These are phyloP conservation scores for Backusella liffmaniae DNA, from an alignment of 192 early-diverging fungal species.

Conservation along the genomic window DNA sequence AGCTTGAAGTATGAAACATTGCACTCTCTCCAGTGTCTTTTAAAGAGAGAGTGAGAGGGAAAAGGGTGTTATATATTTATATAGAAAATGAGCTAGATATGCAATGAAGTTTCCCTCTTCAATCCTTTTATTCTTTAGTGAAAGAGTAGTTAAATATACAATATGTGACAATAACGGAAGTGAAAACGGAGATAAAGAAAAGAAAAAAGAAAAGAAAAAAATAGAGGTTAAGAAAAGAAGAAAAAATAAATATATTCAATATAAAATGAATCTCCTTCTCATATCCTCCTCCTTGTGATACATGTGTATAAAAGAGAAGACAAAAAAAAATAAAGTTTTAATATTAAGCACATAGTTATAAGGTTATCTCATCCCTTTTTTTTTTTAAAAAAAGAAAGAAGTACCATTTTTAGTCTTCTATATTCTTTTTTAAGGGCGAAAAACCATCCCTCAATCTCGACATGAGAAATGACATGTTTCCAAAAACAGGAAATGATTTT, in stretches of 20 bases:
- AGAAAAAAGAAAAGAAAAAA: not conserved
- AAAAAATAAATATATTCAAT: not conserved
- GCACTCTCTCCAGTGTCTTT: not conserved
- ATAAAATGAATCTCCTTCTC: conserved; percentile 7
- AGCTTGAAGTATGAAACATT: not conserved
- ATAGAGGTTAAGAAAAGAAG: not conserved
- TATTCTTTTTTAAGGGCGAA: not conserved
- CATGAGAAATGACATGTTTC: conserved; percentile 1
- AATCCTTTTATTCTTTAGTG: not conserved
- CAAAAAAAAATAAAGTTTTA: not conserved
- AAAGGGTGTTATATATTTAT: not conserved
- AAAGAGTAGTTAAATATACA: not conserved
- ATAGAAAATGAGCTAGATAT: not conserved
- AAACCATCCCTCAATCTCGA: not conserved
- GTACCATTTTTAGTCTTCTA: not conserved
- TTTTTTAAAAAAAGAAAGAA: not conserved
- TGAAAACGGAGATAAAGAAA: not conserved
- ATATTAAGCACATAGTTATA: not conserved
- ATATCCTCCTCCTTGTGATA: not conserved
- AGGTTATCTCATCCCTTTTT: not conserved
- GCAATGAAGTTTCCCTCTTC: conserved; percentile 1
- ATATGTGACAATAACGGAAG: not conserved
- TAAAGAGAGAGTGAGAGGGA: not conserved
- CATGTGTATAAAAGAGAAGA: not conserved
- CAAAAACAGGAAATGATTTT: not conserved